A percentile compares a stretch with the other conserved stretches of the same genome.
phyloP scores from a whole-genome alignment of 1,284 basidiomycete species.

The Leccinum pallidistipes region DNA sequence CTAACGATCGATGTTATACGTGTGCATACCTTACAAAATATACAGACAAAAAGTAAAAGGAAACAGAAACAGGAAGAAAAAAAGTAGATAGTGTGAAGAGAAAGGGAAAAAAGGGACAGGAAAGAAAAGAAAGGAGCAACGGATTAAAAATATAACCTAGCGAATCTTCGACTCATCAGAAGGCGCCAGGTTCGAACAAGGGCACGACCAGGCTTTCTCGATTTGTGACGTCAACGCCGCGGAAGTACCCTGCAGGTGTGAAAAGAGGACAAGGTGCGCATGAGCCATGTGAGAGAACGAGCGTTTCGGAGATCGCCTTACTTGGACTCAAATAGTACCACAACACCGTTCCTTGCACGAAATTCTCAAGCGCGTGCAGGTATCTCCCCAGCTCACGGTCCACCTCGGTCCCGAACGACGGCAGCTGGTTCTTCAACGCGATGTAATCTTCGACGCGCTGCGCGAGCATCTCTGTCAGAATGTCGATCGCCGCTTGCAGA shows the following conservation, averaged over 20 bases:
- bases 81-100: not conserved
- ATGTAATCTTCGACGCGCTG: conserved; percentile 44
- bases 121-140: not conserved
- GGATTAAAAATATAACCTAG: not conserved
- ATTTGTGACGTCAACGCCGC: conserved; percentile 35
- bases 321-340: conserved; percentile 48
- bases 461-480: conserved; percentile 44
- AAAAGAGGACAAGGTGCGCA: not conserved
- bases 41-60: conserved; percentile 8
- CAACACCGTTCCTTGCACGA: conserved; percentile 47
- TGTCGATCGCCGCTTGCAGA: conserved; percentile 44
- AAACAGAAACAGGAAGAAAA: not conserved
- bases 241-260: conserved; percentile 31
- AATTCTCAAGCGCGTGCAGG: conserved; percentile 44
- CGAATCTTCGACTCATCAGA: conserved; percentile 15
- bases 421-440: conserved; percentile 38
- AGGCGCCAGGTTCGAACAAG: conserved; percentile 26
- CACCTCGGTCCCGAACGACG: conserved; percentile 43
- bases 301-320: conserved; percentile 16
- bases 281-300: conserved; percentile 1
- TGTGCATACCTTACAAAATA: conserved; percentile 26
- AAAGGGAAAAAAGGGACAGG: not conserved
- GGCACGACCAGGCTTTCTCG: conserved; percentile 31
- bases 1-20: conserved; percentile 18
- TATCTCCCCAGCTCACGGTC: conserved; percentile 42